A percentile compares a stretch with the other conserved stretches of the same genome.
These are phyloP conservation scores for Fomitopsis pinicola DNA, from an alignment of 1,284 basidiomycete genomes.

Conservation along the genomic window DNA sequence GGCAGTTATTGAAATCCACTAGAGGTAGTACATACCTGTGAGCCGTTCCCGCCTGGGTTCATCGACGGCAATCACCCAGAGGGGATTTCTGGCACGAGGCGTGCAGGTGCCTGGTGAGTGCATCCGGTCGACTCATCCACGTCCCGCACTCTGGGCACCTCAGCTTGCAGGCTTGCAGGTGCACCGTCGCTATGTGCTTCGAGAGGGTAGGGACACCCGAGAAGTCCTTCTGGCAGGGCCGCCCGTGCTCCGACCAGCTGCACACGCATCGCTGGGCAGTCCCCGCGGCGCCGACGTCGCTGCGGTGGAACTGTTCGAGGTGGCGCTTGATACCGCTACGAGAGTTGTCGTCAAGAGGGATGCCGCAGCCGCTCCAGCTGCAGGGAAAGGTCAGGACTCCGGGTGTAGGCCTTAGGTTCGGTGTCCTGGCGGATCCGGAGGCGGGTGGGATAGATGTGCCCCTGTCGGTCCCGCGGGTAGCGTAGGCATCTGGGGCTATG, in stretches of 20 bases:
- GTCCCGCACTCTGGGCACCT: not conserved
- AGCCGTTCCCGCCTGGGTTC: no score
- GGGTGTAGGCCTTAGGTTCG: not conserved
- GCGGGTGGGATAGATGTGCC: not conserved
- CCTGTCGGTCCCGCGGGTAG: no score
- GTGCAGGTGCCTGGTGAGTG: not conserved
- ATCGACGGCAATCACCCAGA: no score
- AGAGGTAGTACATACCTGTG: no score
- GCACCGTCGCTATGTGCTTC: not conserved
- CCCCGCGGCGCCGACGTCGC: not conserved
- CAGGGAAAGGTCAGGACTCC: not conserved
- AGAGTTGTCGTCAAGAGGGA: not conserved
- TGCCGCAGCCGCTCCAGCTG: not conserved
- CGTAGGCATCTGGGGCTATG: no score
- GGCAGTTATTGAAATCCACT: no score
- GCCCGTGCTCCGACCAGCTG: not conserved
- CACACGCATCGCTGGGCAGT: not conserved
- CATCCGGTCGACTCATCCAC: not conserved
- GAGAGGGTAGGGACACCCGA: not conserved
- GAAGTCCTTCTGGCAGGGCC: not conserved
- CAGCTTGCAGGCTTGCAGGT: not conserved
- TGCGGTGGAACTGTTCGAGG: not conserved
- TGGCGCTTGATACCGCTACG: not conserved
- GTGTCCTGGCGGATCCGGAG: not conserved
- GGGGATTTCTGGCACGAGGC: not conserved